Conservation (phyloP, 306 rosid species). For the Hippophae tibetana region DNA sequence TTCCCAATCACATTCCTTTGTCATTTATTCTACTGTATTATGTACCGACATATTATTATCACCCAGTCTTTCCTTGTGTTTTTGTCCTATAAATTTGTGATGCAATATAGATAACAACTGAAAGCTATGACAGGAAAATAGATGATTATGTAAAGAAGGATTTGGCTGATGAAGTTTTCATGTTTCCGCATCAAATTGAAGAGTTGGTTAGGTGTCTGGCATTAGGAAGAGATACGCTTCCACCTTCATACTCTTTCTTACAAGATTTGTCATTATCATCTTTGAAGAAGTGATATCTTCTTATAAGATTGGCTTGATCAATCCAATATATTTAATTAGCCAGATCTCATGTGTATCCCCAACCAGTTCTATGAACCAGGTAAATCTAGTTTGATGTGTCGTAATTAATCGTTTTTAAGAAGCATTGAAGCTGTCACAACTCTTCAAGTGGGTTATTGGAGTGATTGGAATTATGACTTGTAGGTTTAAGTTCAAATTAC, state of each 20-base stretch:
- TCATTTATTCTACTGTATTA: not conserved
- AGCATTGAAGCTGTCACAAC: too few relatives aligned
- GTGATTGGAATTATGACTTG: too few relatives aligned
- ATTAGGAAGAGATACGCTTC: constrained; percentile 45
- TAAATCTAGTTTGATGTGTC: too few relatives aligned
- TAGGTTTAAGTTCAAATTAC: too few relatives aligned
- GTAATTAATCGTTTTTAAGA: too few relatives aligned
- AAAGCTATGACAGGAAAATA: constrained; percentile 48
- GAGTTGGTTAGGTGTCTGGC: constrained; percentile 39
- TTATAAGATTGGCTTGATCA: not conserved
- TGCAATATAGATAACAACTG: not conserved
- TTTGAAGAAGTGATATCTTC: constrained; percentile 32
- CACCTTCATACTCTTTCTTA: constrained; percentile 56
- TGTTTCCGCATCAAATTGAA: constrained; percentile 50
- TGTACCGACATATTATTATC: not conserved
- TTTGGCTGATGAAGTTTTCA: constrained; percentile 66
- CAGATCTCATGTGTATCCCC: too few relatives aligned
- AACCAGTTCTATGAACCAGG: too few relatives aligned
- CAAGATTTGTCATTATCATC: constrained; percentile 61
- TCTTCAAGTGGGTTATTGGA: too few relatives aligned
- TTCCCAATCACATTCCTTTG: too few relatives aligned
- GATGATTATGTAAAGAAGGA: constrained; percentile 64
- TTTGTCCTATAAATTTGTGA: not conserved
- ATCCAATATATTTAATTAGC: too few relatives aligned
- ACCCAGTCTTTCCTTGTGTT: not conserved